phyloP scores from a whole-genome alignment of 2,329 filamentous ascomycete species.

The Byssoonygena ceratinophila region DNA sequence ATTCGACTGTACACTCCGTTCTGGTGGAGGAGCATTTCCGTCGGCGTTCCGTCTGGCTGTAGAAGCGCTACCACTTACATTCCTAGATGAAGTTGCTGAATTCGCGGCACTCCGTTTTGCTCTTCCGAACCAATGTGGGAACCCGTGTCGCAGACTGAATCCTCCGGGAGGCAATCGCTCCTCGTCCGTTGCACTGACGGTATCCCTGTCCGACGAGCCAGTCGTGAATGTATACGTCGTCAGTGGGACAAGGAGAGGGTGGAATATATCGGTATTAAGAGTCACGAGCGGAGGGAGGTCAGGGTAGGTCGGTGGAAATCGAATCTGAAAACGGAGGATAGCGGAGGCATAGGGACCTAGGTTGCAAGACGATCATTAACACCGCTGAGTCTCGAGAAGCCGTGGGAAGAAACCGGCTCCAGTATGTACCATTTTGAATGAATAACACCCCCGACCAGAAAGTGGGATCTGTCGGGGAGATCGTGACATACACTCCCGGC shows the following conservation, averaged over 20 bases:
- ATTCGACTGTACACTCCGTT: neutral
- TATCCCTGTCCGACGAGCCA: conserved; percentile 61
- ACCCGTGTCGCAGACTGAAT: conserved; percentile 82
- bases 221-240: conserved; percentile 93
- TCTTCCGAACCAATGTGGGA: conserved; percentile 77
- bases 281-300: conserved; percentile 69
- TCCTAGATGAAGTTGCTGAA: conserved; percentile 31
- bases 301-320: conserved; percentile 74
- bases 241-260: conserved; percentile 80
- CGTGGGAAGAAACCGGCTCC: neutral
- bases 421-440: conserved; percentile 71
- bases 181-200: conserved; percentile 71
- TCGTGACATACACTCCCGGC: conserved; percentile 73
- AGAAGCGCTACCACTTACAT: conserved; percentile 31
- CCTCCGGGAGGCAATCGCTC: conserved; percentile 77
- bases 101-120: conserved; percentile 36
- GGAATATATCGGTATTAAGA: conserved; percentile 88
- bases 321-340: conserved; percentile 79
- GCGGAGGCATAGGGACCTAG: conserved; percentile 80
- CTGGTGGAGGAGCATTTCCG: neutral
- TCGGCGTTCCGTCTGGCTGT: neutral
- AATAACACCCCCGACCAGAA: conserved; percentile 90
- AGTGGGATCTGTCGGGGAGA: conserved; percentile 68
- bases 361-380: conserved; percentile 2
- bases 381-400: neutral